These are phyloP conservation scores for Tylopilus cervinicoccineus DNA, from an alignment of 768 basidiomycete genomes.

Conservation along the genomic window DNA sequence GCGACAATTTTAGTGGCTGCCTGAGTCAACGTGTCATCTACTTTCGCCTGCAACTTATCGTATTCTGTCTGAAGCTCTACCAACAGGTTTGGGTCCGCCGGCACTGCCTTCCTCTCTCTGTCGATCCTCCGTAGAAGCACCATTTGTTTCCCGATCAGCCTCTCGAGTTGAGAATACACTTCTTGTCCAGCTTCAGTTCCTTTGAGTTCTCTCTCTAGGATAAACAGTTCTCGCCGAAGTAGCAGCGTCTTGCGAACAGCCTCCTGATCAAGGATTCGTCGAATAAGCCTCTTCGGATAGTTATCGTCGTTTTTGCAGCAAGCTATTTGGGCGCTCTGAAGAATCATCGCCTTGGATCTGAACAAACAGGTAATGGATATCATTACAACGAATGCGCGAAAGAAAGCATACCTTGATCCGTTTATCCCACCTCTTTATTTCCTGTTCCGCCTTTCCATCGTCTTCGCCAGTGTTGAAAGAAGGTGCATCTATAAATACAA, in stretches of 20 bases:
- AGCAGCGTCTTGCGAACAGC: not conserved
- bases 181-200: too few relatives aligned
- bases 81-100: not conserved
- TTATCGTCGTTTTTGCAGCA: conserved; percentile 3
- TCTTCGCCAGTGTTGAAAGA: too few relatives aligned
- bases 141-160: conserved; percentile 6
- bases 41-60: too few relatives aligned
- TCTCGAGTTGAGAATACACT: conserved; percentile 6
- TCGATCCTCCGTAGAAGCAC: conserved; percentile 2
- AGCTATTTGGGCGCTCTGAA: conserved; percentile 5
- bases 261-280: not conserved
- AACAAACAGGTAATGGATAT: too few relatives aligned
- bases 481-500: too few relatives aligned
- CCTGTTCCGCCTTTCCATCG: too few relatives aligned
- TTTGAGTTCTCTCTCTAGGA: not conserved
- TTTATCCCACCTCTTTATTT: too few relatives aligned
- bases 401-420: too few relatives aligned
- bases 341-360: conserved; percentile 4
- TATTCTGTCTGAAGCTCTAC: conserved; percentile 8
- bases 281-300: conserved; percentile 7
- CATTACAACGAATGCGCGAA: too few relatives aligned
- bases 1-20: conserved; percentile 11
- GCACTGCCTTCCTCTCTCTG: conserved; percentile 2
- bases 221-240: conserved; percentile 7
- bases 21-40: conserved; percentile 3